Conservation (phyloP, 208 protist genomes). For the Leishmania aethiopica region DNA sequence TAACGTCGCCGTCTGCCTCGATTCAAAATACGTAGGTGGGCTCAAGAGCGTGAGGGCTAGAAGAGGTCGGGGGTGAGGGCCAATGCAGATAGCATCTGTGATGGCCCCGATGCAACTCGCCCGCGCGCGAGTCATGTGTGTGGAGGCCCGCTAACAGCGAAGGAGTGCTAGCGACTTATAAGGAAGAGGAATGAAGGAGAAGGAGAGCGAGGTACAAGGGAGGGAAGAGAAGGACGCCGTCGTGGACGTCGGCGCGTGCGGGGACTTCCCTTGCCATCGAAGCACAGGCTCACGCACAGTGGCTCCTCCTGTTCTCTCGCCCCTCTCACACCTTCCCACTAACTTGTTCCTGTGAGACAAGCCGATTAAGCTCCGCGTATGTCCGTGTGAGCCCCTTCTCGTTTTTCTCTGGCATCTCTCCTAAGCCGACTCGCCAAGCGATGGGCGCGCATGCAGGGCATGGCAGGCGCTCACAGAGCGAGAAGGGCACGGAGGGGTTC, state of each 20-base stretch:
- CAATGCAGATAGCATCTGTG: not conserved
- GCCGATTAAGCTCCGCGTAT: not conserved
- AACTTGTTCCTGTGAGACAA: not conserved
- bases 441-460: not conserved
- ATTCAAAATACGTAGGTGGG: not conserved
- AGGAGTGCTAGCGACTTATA: not conserved
- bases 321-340: not conserved
- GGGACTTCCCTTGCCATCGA: not conserved
- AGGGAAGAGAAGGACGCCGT: not conserved
- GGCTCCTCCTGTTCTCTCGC: not conserved
- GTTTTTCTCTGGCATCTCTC: not conserved
- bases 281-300: not conserved
- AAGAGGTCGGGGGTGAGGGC: not conserved
- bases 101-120: not conserved
- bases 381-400: not conserved
- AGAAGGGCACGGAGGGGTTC: not conserved
- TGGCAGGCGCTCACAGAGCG: not conserved
- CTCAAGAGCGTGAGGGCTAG: not conserved
- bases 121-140: not conserved
- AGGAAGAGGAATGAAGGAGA: not conserved
- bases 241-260: not conserved
- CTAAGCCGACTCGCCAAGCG: not conserved
- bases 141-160: not conserved
- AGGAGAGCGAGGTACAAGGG: not conserved
- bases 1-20: not conserved